Base-by-base conservation (phyloP, 768 basidiomycete genomes). In the Lactarius tabidus region DNA sequence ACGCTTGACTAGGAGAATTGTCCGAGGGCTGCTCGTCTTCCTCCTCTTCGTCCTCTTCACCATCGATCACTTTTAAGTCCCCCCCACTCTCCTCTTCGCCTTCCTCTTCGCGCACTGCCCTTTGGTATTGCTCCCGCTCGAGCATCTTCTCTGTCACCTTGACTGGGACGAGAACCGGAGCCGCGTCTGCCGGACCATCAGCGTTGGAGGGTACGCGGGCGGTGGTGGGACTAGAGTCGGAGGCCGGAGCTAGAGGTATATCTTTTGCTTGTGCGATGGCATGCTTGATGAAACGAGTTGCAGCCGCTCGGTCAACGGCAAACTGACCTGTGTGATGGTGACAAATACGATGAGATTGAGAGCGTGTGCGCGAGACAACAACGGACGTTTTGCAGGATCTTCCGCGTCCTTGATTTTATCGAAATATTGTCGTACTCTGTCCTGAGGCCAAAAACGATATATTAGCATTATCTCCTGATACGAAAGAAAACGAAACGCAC, bases 231-330 rank as follows among this genome's bases (percentile, higher is more conserved):
- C 54, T 60, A 59, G 62, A 54, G 70, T 43, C 3, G 67, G 70
- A 15, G 64, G 63, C 43, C 68, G 64, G 12, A 52, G 7, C 35
- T 6, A 36, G n/a, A 23, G 31, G 23, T 17, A 38, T 57, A 26
- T 63, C 62, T 20, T 81, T 80, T 15, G 83, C 84, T 74, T 88
- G 87, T 1, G 88, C 77, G 51, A 93, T 91, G 33, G 91, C 90
- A 72, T 90, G 82, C 74, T 88, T 90, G 74, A 95, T 94, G 75
- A 95, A 95, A 35, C 93, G 85, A 52, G 79, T 77, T 1, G 92
- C 92, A 15, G 90, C 92, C 28, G 78, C 85, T 74, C 89, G 90
- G 82, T 95, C 92, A 64, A 94, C 75, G n/a, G 75, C 76, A 23
- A 74, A 36, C 51, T 75, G 78, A 51, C 76, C 82, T 84, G 72